Evolutionary conservation across 2,329 filamentous ascomycete species (phyloP).

Genomic region (Exophiala oligosperma): DNA sequence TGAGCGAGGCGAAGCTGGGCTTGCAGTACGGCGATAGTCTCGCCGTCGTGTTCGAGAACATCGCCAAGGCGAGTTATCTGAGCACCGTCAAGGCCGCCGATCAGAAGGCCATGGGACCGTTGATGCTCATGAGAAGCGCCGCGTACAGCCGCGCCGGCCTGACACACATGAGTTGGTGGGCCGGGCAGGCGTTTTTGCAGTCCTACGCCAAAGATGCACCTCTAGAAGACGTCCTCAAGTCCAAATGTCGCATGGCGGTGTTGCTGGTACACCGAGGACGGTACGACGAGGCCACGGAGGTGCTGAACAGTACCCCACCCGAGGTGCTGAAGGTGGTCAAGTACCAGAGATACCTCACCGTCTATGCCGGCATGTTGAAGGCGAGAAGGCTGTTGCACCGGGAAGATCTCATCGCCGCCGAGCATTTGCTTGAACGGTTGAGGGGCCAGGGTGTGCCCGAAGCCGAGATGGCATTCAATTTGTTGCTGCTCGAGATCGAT

Average conservation of each 20-base stretch:
- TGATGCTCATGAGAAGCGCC: constrained; percentile 70
- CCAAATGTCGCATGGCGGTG: constrained; percentile 69
- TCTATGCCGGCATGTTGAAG: constrained; percentile 45
- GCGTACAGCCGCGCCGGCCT: constrained; percentile 74
- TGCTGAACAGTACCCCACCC: constrained; percentile 60
- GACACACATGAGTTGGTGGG: constrained; percentile 56
- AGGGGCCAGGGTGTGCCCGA: constrained; percentile 54
- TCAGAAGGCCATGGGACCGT: constrained; percentile 69
- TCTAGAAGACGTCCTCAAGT: constrained; percentile 77
- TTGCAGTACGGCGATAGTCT: constrained; percentile 65
- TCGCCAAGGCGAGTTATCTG: constrained; percentile 80
- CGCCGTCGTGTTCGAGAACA: constrained; percentile 67
- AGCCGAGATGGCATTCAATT: constrained; percentile 59
- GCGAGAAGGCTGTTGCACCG: constrained; percentile 43
- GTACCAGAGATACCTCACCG: constrained; percentile 61
- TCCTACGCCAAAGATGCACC: constrained; percentile 66
- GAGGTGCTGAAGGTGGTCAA: constrained; percentile 72
- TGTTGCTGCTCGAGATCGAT: constrained; percentile 62
- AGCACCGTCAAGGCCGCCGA: constrained; percentile 76
- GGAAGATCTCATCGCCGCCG: constrained; percentile 57
- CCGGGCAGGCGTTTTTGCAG: constrained; percentile 70
- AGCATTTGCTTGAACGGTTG: constrained; percentile 59
- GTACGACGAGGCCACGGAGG: constrained; percentile 66
- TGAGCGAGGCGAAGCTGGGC: constrained; percentile 81
- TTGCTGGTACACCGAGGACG: constrained; percentile 65